Evolutionary conservation across 192 early-diverging fungal genomes (phyloP).

Genomic region (Geranomyces variabilis): DNA sequence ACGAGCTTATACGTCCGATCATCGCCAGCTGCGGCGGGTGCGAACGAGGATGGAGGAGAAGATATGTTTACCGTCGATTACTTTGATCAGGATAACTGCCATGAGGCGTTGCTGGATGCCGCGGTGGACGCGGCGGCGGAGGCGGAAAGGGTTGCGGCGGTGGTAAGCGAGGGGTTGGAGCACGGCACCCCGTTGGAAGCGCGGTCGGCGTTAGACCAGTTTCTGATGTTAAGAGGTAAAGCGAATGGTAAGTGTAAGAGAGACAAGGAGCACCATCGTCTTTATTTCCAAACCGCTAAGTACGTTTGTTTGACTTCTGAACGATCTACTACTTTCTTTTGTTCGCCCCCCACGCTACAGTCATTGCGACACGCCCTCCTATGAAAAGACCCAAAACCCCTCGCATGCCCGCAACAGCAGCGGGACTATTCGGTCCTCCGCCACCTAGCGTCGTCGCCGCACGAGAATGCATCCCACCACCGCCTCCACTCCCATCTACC

Average conservation of each 20-base stretch:
- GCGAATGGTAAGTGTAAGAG: background rate
- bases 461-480: background rate
- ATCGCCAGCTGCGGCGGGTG: too few species aligned
- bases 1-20: too few species aligned
- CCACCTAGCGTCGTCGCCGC: background rate
- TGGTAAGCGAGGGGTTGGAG: background rate
- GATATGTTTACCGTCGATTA: background rate
- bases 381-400: too few species aligned
- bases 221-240: conserved; percentile 20
- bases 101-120: background rate
- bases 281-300: too few species aligned
- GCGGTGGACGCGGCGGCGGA: background rate
- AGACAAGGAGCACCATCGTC: too few species aligned
- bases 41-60: too few species aligned
- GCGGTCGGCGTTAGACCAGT: conserved; percentile 12
- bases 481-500: background rate
- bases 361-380: too few species aligned
- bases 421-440: too few species aligned
- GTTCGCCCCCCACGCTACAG: too few species aligned
- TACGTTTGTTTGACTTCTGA: too few species aligned
- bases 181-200: background rate
- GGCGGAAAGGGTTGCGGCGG: background rate
- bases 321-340: too few species aligned
- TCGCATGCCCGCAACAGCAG: too few species aligned
- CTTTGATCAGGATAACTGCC: background rate